phyloP scores from a whole-genome alignment of 225 moss, liverwort and hornwort species.

The Polytrichum formosum region DNA sequence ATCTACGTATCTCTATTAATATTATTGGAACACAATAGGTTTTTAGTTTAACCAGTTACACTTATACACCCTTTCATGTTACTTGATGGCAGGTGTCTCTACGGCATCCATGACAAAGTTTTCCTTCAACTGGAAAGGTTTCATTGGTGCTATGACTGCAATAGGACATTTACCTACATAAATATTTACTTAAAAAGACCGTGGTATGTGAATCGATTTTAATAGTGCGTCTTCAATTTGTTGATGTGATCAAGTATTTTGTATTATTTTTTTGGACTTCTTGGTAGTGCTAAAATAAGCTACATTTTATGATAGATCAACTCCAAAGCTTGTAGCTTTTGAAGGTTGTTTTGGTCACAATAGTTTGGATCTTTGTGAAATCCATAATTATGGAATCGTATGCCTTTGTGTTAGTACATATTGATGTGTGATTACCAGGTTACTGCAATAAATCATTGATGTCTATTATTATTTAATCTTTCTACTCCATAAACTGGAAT shows the following conservation, averaged over 20 bases:
- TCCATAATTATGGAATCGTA: no score
- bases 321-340: no score
- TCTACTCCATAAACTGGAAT: slow-evolving; percentile 63
- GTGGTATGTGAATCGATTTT: slow-evolving; percentile 42
- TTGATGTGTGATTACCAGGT: no score
- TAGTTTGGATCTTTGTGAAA: no score
- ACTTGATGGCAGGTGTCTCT: slow-evolving; percentile 61
- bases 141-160: slow-evolving; percentile 93
- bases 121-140: slow-evolving; percentile 97
- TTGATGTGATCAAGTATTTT: neutral
- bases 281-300: no score
- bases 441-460: no score
- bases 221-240: neutral
- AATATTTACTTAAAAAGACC: slow-evolving; percentile 98
- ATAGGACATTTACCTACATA: slow-evolving; percentile 86
- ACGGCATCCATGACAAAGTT: slow-evolving; percentile 96
- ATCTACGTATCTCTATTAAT: no score
- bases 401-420: no score
- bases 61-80: neutral
- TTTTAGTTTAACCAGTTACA: neutral
- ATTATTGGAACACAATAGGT: no score
- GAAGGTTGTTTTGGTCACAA: no score
- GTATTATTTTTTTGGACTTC: neutral
- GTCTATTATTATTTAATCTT: no score
- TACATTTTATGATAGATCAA: no score